Percentiles rank a stretch among this genome's conserved stretches.
Evolutionary conservation across 2,329 filamentous ascomycete species (phyloP).

Genomic region (Colletotrichum plurivorum): DNA sequence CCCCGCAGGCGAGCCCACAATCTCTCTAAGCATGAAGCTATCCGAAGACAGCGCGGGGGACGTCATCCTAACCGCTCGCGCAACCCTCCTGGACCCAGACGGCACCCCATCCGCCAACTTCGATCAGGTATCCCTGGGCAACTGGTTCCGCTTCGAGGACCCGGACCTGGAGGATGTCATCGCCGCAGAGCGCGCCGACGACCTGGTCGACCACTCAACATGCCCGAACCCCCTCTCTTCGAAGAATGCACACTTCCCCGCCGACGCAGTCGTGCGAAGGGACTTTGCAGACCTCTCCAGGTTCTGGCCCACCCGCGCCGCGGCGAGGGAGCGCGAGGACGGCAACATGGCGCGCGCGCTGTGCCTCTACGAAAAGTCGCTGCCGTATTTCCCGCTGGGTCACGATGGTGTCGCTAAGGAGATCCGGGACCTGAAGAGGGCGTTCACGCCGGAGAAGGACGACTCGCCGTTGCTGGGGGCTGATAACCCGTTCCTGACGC

Average conservation of each 20-base stretch:
- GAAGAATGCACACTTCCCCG: neutral
- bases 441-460: neutral
- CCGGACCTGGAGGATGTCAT: neutral
- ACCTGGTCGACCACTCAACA: neutral
- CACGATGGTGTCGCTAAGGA: neutral
- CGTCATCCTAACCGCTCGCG: neutral
- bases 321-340: neutral
- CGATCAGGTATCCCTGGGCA: neutral
- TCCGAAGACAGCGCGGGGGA: neutral
- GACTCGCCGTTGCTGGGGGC: neutral
- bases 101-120: neutral
- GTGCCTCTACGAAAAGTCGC: conserved; percentile 9
- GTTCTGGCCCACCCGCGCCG: neutral
- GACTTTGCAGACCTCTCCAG: neutral
- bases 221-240: neutral
- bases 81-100: neutral
- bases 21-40: neutral
- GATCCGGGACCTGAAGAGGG: neutral
- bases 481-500: neutral
- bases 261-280: neutral
- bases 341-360: neutral
- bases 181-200: neutral
- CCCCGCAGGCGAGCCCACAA: neutral
- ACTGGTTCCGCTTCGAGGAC: neutral
- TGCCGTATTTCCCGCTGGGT: neutral